Evolutionary conservation across 163 green algal species (phyloP).

Genomic region (Prototheca cutis): DNA sequence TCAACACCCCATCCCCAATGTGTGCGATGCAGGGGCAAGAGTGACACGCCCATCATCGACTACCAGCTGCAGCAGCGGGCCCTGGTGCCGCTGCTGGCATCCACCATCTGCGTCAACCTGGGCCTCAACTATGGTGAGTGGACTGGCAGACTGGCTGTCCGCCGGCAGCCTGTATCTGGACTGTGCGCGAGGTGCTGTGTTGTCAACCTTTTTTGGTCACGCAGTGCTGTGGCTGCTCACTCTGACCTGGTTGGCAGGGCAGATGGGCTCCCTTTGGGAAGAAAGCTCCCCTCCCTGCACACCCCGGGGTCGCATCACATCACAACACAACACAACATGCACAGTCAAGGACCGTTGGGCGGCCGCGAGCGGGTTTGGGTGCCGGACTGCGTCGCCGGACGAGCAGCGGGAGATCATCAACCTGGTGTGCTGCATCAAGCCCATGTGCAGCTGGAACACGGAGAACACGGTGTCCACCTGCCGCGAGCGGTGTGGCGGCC

Average conservation of each 20-base stretch:
- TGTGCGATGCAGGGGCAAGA: constrained; percentile 5
- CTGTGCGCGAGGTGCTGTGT: too few relatives aligned
- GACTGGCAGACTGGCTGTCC: neutral
- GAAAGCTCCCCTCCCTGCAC: too few relatives aligned
- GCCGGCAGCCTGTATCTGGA: too few relatives aligned
- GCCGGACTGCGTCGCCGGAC: constrained; percentile 55
- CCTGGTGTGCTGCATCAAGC: constrained; percentile 59
- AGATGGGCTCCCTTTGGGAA: too few relatives aligned
- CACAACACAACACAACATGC: too few relatives aligned
- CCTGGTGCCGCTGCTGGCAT: constrained; percentile 69
- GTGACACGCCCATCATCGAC: constrained; percentile 72
- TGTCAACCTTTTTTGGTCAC: too few relatives aligned
- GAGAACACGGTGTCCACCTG: constrained; percentile 46
- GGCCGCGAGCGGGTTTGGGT: neutral
- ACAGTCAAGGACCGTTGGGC: constrained; percentile 20
- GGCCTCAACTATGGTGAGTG: neutral
- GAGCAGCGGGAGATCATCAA: constrained; percentile 67
- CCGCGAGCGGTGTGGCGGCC: constrained; percentile 66
- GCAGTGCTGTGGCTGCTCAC: too few relatives aligned
- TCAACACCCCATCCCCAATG: too few relatives aligned
- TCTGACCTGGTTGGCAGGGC: too few relatives aligned
- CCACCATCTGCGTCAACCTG: constrained; percentile 6
- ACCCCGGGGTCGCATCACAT: too few relatives aligned
- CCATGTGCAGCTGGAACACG: constrained; percentile 60
- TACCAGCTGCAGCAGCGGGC: constrained; percentile 71